Base-by-base conservation (phyloP, 257 asterid species). In the Rhazya stricta region DNA sequence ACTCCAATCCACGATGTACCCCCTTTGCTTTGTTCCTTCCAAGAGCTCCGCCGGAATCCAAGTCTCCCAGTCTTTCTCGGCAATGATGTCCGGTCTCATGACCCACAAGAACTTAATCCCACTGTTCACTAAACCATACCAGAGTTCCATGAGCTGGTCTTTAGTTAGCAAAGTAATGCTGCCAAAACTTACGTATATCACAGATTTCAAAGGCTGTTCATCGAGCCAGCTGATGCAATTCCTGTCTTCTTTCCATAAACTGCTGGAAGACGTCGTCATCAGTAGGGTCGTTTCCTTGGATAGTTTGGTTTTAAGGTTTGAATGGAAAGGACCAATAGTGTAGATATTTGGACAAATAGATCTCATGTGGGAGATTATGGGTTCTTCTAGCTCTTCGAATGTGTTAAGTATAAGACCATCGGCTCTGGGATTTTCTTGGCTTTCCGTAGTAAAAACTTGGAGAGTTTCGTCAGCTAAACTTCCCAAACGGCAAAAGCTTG, bases 311-410 rank as follows among this genome's bases (percentile, higher is more conserved):
- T 84, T 83, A 3, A 88, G 67, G 73, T 83, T 90, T 2, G 88
- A 81, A 36, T 89, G 96, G 39, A 89, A 83, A 2, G 96, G 95
- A 9, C 95, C 95, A 1, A 91, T 83, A 0, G 93, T 73, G 43
- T 82, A 91, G 7, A 87, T 8, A 30, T 85, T 89, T 2, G 91
- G 90, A 57, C 89, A 83, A 9, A 67, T 61, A 1, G 80, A 81
- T 3, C 89, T 81, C 8, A 89, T 84, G 72, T 89, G 83, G 63
- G 80, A 78, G 11, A 91, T 80, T 0, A 86, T 80, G 1, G 85
- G 72, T 3, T 84, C 86, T 70, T 91, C 96, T 45, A 91, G 72
- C 36, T 89, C 93, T 77, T 89, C 90, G 46, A 87, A 91, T 0
- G 96, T 77, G 80, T 86, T 91, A 65, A 91, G 83, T 19, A 91